These are phyloP conservation scores for Coelastrella sp. DNA, from an alignment of 139 green algal genomes.

Conservation along the genomic window DNA sequence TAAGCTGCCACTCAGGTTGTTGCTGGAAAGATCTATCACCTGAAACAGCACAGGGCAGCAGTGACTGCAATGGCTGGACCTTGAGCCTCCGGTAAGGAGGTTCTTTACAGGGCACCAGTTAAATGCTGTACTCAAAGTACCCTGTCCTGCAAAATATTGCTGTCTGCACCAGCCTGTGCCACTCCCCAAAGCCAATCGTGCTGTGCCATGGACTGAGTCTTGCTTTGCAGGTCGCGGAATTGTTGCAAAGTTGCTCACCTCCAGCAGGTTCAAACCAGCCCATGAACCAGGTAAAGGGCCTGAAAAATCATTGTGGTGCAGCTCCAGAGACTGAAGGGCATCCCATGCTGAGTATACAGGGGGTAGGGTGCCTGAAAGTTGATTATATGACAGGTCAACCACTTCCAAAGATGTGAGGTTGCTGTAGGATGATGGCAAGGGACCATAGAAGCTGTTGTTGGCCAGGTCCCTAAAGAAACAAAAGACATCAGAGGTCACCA, in stretches of 20 bases:
- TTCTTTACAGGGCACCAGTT: too few species aligned
- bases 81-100: too few species aligned
- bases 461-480: slow-evolving; percentile 1
- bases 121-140: too few species aligned
- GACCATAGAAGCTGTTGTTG: slow-evolving; percentile 18
- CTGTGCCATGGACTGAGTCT: too few species aligned
- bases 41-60: slow-evolving; percentile 2
- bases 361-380: slow-evolving; percentile 13
- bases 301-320: slow-evolving; percentile 10
- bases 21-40: slow-evolving; percentile 23
- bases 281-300: neutral
- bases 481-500: too few species aligned
- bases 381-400: neutral
- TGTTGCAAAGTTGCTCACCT: neutral
- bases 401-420: slow-evolving; percentile 15
- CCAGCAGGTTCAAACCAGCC: slow-evolving; percentile 26
- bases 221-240: too few species aligned
- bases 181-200: too few species aligned
- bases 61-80: neutral
- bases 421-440: neutral
- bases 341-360: neutral
- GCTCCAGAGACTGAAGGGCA: slow-evolving; percentile 10
- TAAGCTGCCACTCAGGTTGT: neutral
- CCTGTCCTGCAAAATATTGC: too few species aligned
- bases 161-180: neutral